Percentiles rank a stretch among this genome's conserved stretches.
Conservation (phyloP, 83 land plant genomes). For the Isoetes engelmannii region DNA sequence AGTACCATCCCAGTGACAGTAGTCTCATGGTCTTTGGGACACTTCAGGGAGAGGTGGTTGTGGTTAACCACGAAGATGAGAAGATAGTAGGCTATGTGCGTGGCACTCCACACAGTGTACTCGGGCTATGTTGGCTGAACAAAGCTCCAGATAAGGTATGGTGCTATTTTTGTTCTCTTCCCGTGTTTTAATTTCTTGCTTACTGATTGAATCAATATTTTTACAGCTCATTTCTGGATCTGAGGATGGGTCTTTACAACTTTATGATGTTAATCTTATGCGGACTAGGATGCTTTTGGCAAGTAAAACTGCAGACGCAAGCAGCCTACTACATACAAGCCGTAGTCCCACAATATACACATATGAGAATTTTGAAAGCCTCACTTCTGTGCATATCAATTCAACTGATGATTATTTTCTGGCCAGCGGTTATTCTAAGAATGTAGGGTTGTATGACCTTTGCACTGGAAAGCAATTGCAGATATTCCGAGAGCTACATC, state of each 20-base stretch:
- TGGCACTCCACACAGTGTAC: conserved; percentile 56
- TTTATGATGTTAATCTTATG: conserved; percentile 61
- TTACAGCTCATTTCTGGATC: conserved; percentile 82
- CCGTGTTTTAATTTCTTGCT: not conserved
- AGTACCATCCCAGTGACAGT: conserved; percentile 69
- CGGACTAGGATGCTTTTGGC: conserved; percentile 28
- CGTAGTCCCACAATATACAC: conserved; percentile 41
- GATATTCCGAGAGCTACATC: conserved; percentile 59
- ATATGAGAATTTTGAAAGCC: conserved; percentile 70
- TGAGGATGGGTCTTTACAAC: conserved; percentile 70
- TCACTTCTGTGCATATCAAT: conserved; percentile 89
- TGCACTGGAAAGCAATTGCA: conserved; percentile 60
- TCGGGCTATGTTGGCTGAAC: conserved; percentile 84
- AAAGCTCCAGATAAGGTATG: conserved; percentile 76
- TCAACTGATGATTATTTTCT: conserved; percentile 73
- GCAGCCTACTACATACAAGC: conserved; percentile 12
- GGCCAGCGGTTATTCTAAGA: conserved; percentile 78
- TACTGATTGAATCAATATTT: not conserved
- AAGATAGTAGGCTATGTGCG: conserved; percentile 63
- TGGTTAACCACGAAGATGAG: conserved; percentile 73
- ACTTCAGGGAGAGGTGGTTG: conserved; percentile 72
- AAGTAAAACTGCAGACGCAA: conserved; percentile 8
- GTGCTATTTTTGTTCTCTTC: not conserved
- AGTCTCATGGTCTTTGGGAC: conserved; percentile 83
- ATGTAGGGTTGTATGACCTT: conserved; percentile 78